Evolutionary conservation across 2,329 filamentous ascomycete genomes (phyloP), one percentile per base, ranked within the genome.

Genomic region (Ambrosiella beaveri): DNA sequence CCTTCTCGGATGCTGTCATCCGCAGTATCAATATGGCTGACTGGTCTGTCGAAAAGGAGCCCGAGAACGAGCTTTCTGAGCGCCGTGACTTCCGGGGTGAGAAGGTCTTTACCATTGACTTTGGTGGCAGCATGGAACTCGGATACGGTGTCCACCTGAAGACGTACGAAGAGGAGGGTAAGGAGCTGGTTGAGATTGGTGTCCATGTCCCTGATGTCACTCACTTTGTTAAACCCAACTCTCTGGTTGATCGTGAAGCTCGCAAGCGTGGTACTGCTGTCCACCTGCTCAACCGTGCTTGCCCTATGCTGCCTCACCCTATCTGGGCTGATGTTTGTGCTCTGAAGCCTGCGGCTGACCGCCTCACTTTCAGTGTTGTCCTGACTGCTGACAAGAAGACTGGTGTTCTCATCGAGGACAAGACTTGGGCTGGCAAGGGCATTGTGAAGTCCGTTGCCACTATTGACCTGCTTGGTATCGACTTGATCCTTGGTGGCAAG

Each of bases 211-310:
- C 91, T 38, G 93, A 98, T 70, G 85, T 97, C 64, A 85, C 93
- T 61, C 88, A 98, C 72, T 98, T 98, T 68, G 88, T 98, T 69
- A 97, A 97, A 77, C 78, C 85, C 53, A 95, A 94, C 74, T 95
- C 90, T 13, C 80, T 97, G 51, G 90, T 97, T 55, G 93, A 98
- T 66, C 85, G 93, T 52, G 93, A 98, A 72, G 93, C 93, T 9
- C 95, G 93, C 80, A 98, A 97, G 78, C 88, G 93, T 63, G 91
- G 91, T 61, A 97, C 90, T 59, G 90, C 89, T 40, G 93, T 98
- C 27, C 94, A 97, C 67, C 77, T 98, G 62, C 85, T 95, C 73
- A 93, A 95, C 74, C 84, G 89, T 40, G 74, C 85, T 74, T 75
- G 91, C 80, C 77, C 91, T 75, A 83, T 98, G 78, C 80, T 98